Base-by-base conservation (phyloP, 1,139 yeast genomes). In the Geotrichum aggregatum region DNA sequence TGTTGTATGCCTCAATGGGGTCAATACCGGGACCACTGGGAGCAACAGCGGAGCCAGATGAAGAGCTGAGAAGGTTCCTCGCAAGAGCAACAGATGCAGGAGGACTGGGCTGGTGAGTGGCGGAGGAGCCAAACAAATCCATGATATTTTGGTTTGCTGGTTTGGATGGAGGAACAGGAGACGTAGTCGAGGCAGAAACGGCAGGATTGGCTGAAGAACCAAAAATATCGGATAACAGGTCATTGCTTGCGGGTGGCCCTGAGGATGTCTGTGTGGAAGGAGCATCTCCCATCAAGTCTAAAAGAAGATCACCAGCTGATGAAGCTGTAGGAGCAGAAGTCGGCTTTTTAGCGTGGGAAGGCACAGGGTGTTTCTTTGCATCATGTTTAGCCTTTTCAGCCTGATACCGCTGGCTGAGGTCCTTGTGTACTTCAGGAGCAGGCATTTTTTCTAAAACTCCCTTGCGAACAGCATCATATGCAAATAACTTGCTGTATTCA, bases 401-500 rank as follows among this genome's bases (percentile, higher is more conserved):
- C 63, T 63, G 74, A 60, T 65, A 67, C 64, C 63, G 66, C 39
- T 66, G 62, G 45, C 67, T 73, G 67, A 64, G 75, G 73, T 83
- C 82, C 53, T 79, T 78, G 59, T 79, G 82, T 45, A 83, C 68
- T 36, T 83, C 83, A 3, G 96, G 95, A 5, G 95, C 78, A 2
- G 98, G 98, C 92, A 92, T 89, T 62, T 80, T 79, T 45, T 91
- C 94, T 58, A 92, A 74, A 39, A 92, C 77, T 1, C 94, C 94
- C 60, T 74, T 76, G 62, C 84, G 83, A 45, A 85, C 76, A 0
- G 69, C 62, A 51, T 86, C 84, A 65, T 84, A 85, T 43, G 79
- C 76, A 59, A 88, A 83, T 30, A 81, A 64, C 30, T 83, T 76
- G 52, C 79, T 76, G 65, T 84, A 92, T 67, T 88, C 98, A 28